Evolutionary conservation across 1,139 yeast genomes (phyloP), one percentile per base, ranked within the genome.

Genomic region (Candida glucosophila): DNA sequence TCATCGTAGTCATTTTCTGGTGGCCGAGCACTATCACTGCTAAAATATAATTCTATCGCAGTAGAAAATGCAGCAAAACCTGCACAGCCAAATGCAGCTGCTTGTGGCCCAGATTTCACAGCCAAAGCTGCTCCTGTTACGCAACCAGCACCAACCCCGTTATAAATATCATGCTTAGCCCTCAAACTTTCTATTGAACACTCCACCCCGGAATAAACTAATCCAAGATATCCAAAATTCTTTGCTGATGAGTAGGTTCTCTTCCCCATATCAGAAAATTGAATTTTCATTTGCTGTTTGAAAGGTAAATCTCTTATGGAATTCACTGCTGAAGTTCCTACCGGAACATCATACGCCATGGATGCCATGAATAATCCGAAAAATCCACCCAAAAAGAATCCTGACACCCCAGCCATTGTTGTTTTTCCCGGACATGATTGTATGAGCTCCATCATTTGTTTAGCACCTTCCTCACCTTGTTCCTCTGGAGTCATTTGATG

Each of bases 311-410:
- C 93, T 12, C 88, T 71, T 25, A 85, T 72, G 37, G 66, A 73
- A 18, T 42, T 47, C 19, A 62, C 65, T 3, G 75, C 66, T 12
- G 67, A 68, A 2, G 73, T 53, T 5, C 79, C 90, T 17, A 78
- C 64, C 1, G 92, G 86, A 2, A 81, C 82, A 53, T 82, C 94
- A 45, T 80, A 80, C 2, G 86, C 75, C 80, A 77, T 77, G 25
- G 94, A 79, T 4, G 97, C 95, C 97, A 90, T 90, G 58, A 90
- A 88, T 28, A 90, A 61, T 35, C 98, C 97, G 51, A 90, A 86
- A 35, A 88, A 82, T 37, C 96, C 98, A 57, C 98, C 98, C 24
- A 90, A 72, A 20, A 79, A 90, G 56, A 86, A 90, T 22, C 98
- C 98, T 11, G 94, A 77, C 12, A 78, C 96, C 33, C 96, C 97